phyloP scores from a whole-genome alignment of 768 basidiomycete species.

The Cystobasidium ongulense region DNA sequence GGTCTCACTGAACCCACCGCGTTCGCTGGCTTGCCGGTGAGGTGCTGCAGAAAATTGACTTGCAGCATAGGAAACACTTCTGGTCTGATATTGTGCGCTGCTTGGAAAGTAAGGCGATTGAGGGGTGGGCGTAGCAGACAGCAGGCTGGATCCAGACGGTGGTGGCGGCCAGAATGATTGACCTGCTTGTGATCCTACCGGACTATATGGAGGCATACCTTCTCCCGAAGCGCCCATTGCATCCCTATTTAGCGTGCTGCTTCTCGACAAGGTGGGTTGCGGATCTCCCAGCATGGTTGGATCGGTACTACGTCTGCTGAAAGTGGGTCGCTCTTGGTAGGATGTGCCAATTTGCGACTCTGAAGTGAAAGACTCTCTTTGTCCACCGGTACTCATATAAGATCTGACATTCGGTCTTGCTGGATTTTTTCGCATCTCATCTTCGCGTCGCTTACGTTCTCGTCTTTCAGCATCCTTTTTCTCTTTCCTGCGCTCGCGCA shows the following conservation, averaged over 20 bases:
- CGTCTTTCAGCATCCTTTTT: slow-evolving; percentile 41
- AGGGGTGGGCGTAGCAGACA: slow-evolving; percentile 20
- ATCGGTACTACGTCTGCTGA: slow-evolving; percentile 36
- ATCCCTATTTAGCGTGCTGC: background rate
- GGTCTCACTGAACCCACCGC: slow-evolving; percentile 38
- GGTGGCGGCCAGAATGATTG: background rate
- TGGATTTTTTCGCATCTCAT: slow-evolving; percentile 29
- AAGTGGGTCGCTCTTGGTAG: slow-evolving; percentile 37
- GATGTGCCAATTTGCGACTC: background rate
- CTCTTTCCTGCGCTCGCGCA: slow-evolving; percentile 44
- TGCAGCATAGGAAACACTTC: slow-evolving; percentile 17
- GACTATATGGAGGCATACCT: slow-evolving; percentile 19
- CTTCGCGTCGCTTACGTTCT: slow-evolving; percentile 30
- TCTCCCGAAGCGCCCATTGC: background rate
- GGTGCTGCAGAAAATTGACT: slow-evolving; percentile 24
- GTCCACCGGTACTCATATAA: slow-evolving; percentile 33
- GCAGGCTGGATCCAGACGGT: background rate
- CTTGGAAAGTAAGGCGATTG: slow-evolving; percentile 19
- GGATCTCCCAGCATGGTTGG: background rate
- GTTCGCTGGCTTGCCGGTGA: slow-evolving; percentile 29
- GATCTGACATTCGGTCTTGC: slow-evolving; percentile 29
- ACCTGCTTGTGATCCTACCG: background rate
- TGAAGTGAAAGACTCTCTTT: slow-evolving; percentile 16
- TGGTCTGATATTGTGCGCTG: background rate
- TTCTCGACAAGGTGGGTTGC: background rate